Evolutionary conservation across 164 flowering plant species (phyloP).

Genomic region (Pachysandra terminalis): DNA sequence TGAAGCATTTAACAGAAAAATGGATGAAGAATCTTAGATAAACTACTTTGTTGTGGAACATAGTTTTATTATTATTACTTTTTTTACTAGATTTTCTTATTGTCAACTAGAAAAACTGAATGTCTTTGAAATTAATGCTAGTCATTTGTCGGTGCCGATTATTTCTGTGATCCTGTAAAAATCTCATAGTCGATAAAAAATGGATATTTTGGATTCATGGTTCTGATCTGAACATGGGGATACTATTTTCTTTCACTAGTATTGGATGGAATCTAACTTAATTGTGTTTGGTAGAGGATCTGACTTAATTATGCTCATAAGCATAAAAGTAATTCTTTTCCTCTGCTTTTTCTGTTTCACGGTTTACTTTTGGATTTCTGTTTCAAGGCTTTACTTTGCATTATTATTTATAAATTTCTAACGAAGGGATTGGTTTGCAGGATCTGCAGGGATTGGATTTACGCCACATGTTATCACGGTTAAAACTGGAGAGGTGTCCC

Average conservation of each 20-base stretch:
- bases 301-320: background rate
- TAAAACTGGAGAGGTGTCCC: constrained; percentile 80
- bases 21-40: too few relatives aligned
- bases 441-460: constrained; percentile 72
- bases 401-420: constrained; percentile 1
- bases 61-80: constrained; percentile 4
- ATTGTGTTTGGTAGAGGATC: background rate
- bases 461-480: constrained; percentile 87
- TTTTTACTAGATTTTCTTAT: background rate
- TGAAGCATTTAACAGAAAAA: too few relatives aligned
- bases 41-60: background rate
- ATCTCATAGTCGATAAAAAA: too few relatives aligned
- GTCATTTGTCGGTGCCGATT: too few relatives aligned
- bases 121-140: background rate
- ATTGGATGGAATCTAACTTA: too few relatives aligned
- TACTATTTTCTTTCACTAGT: too few relatives aligned
- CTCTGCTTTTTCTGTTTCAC: background rate
- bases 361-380: background rate
- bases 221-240: too few relatives aligned
- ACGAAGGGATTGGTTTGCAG: constrained; percentile 36
- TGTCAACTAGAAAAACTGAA: background rate
- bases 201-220: too few relatives aligned
- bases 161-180: too few relatives aligned
- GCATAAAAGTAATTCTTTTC: background rate
- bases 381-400: background rate